These are phyloP conservation scores for Tulasnella sp. DNA, from an alignment of 768 basidiomycete species.

Conservation along the genomic window DNA sequence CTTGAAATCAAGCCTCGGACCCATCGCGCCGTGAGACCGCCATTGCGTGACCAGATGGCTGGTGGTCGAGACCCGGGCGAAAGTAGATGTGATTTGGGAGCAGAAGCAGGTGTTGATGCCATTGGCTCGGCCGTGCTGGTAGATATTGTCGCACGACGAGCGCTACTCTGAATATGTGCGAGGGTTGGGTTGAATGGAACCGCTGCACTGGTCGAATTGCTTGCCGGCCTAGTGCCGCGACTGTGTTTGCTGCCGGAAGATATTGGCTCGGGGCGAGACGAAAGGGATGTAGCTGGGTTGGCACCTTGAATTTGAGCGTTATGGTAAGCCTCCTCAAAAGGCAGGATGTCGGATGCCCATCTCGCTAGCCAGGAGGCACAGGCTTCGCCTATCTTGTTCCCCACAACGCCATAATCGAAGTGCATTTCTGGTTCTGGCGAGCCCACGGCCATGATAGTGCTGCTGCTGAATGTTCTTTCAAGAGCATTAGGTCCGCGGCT, in stretches of 20 bases:
- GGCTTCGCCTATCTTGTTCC: slow-evolving; percentile 88
- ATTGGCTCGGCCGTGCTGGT: background rate
- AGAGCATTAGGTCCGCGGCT: slow-evolving; percentile 1
- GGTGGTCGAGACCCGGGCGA: slow-evolving; percentile 39
- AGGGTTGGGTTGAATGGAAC: slow-evolving; percentile 23
- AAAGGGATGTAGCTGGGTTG: slow-evolving; percentile 17
- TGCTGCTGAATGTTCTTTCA: background rate
- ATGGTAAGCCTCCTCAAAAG: slow-evolving; percentile 49
- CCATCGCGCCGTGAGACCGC: slow-evolving; percentile 72
- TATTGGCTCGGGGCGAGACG: background rate
- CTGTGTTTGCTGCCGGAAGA: background rate
- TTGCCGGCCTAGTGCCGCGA: background rate
- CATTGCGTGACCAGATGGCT: slow-evolving; percentile 61
- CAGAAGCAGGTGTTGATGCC: background rate
- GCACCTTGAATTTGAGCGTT: background rate
- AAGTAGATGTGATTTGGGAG: background rate
- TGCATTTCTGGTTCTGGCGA: slow-evolving; percentile 32
- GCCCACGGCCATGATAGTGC: background rate
- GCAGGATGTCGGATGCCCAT: slow-evolving; percentile 81
- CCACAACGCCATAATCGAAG: slow-evolving; percentile 81
- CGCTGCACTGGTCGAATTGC: slow-evolving; percentile 25
- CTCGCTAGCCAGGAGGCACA: slow-evolving; percentile 81
- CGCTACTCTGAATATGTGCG: slow-evolving; percentile 25
- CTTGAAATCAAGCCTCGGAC: slow-evolving; percentile 68
- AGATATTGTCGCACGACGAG: slow-evolving; percentile 18